Conservation (phyloP, 345 rosid genomes). For the Atalantia buxifolia region DNA sequence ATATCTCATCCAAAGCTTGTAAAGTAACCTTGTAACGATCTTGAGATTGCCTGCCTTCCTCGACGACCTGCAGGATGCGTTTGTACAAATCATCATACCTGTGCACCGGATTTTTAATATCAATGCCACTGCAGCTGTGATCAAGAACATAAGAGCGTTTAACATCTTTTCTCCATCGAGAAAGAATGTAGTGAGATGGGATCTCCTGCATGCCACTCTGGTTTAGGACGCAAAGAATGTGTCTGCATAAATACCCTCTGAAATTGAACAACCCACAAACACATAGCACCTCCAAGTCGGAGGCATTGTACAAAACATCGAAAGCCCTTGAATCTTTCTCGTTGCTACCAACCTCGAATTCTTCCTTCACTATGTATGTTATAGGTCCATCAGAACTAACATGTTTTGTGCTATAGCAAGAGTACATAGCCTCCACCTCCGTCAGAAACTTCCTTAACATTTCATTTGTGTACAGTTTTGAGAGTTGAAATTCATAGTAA, state of each 20-base stretch:
- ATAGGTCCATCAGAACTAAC: constrained; percentile 25
- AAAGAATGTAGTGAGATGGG: constrained; percentile 48
- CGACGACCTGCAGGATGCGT: constrained; percentile 27
- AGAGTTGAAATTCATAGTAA: constrained; percentile 42
- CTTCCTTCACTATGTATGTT: constrained; percentile 44
- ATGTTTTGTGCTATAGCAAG: constrained; percentile 35
- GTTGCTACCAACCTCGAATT: constrained; percentile 35
- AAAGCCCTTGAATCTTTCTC: constrained; percentile 27
- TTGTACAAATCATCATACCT: constrained; percentile 45
- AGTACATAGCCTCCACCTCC: constrained; percentile 50
- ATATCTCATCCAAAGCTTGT: constrained; percentile 33
- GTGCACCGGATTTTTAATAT: constrained; percentile 36
- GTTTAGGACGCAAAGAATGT: constrained; percentile 34
- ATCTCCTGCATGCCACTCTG: constrained; percentile 53
- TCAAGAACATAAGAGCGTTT: constrained; percentile 37
- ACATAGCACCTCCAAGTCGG: constrained; percentile 43
- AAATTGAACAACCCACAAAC: constrained; percentile 45
- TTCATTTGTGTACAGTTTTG: constrained; percentile 49
- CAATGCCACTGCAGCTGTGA: constrained; percentile 27
- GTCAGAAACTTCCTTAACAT: constrained; percentile 36
- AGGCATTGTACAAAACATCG: constrained; percentile 39
- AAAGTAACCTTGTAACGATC: constrained; percentile 27
- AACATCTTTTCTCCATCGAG: constrained; percentile 53
- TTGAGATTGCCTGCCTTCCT: constrained; percentile 43
- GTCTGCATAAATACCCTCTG: constrained; percentile 44